Base-by-base conservation (phyloP, 305 asterid genomes). In the Lippia alba region DNA sequence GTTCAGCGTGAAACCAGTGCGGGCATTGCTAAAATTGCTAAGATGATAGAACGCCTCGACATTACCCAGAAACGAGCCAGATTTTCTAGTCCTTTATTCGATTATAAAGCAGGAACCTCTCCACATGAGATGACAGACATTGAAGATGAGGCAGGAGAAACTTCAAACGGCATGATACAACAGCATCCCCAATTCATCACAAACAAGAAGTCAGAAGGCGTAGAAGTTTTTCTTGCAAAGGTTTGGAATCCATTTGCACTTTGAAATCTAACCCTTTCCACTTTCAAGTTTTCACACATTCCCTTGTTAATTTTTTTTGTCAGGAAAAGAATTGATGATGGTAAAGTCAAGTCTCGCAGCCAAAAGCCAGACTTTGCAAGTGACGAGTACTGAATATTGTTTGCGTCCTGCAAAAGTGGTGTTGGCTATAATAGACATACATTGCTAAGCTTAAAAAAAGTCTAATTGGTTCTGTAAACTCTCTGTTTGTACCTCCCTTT, bases 1-100 rank as follows among this genome's bases (percentile, higher is more conserved):
- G 87, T 89, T 67, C 89, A 85, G 56, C 90, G 91, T 11, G 91
- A 89, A 81, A 87, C 85, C 91, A 87, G 78, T 61, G 89, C 96
- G 44, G 88, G 96, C 16, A 76, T 89, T 48, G 87, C 91, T 7
- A 86, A 91, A 33, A 73, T 89, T 60, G 85, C 88, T 17, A 80
- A 80, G 79, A 80, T 89, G 84, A 75, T 84, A 16, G 84, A 81
- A 33, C 82, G 88, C 30, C 69, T 87, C 7, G 86, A 87, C 75
- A 84, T 87, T 54, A 74, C 84, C 54, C 67, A 84, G 14, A 89
- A 83, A 78, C 80, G 81, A 56, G 36, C 65, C 6, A 84, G 80
- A 58, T 61, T 36, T 65, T 61, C 81, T 49, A 81, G 34, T 55
- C 72, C 85, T 59, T 67, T 74, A 48, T 74, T 83, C 32, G 68